Evolutionary conservation across 345 rosid species (phyloP).

Genomic region (Salix arbutifolia): DNA sequence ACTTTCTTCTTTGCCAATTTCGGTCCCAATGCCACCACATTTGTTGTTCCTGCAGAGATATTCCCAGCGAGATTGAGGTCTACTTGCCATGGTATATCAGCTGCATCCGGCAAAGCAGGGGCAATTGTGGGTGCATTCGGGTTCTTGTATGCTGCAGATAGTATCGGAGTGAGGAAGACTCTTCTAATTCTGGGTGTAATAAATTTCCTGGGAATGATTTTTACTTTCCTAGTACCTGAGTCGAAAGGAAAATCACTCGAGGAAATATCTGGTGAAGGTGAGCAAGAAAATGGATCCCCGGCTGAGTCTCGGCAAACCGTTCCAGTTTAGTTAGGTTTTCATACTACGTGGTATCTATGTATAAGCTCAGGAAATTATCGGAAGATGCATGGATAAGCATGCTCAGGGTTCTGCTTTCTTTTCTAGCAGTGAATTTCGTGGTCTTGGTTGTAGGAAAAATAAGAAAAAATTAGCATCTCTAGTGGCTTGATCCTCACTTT

Average conservation of each 20-base stretch:
- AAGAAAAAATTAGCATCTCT: neutral
- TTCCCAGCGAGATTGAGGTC: slow-evolving; percentile 76
- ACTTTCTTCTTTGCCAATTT: slow-evolving; percentile 79
- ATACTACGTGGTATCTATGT: neutral
- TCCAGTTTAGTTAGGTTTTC: slow-evolving; percentile 5
- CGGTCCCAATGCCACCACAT: slow-evolving; percentile 79
- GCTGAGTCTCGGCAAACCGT: neutral
- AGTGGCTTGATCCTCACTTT: neutral
- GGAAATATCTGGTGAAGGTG: slow-evolving; percentile 50
- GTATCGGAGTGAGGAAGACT: slow-evolving; percentile 40
- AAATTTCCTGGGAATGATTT: slow-evolving; percentile 37
- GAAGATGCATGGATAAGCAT: neutral
- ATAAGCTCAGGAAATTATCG: neutral
- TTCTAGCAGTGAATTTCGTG: neutral
- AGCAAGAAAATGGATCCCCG: slow-evolving; percentile 18
- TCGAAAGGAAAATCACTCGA: slow-evolving; percentile 57
- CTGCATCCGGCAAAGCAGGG: slow-evolving; percentile 62
- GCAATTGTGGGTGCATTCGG: slow-evolving; percentile 77
- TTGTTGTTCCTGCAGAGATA: slow-evolving; percentile 70
- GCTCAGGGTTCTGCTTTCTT: neutral
- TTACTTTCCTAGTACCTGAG: slow-evolving; percentile 44
- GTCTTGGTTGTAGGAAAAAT: neutral
- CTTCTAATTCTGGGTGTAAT: slow-evolving; percentile 39
- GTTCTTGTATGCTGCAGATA: slow-evolving; percentile 47
- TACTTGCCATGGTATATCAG: slow-evolving; percentile 80